Evolutionary conservation across 176 grass and related monocot genomes (phyloP), one percentile per base, ranked within the genome.

Genomic region (Hsuehochloa calcarea): DNA sequence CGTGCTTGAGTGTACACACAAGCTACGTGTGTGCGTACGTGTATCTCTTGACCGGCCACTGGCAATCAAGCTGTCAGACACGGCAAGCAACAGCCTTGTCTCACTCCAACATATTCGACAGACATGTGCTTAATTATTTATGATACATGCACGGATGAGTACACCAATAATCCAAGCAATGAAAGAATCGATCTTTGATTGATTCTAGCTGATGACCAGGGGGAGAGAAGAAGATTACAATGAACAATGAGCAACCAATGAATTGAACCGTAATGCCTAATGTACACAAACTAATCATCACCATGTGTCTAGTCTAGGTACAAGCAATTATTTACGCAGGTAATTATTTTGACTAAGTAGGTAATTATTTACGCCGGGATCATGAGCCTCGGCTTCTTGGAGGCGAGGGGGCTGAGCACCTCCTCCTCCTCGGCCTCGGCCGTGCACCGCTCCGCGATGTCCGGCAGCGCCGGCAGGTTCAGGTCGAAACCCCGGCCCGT

Each of bases 321-420:
- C 80, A n/a, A n/a, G n/a, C n/a, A n/a, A n/a, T n/a, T n/a, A n/a
- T n/a, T n/a, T n/a, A n/a, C n/a, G n/a, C n/a, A n/a, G n/a, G n/a
- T n/a, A n/a, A n/a, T n/a, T n/a, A n/a, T 34, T 34, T 34, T 34
- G 69, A 51, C 29, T 72, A 29, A 27, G 14, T 65, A 51, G 15
- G 29, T 27, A 2, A 34, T 26, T 16, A 5, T 20, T 23, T 10
- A 95, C 2, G 89, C 80, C 40, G 83, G 85, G 68, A 98, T 92
- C 80, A 98, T 63, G 74, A 95, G 44, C 14, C 96, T 82, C 1
- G 96, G 91, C 70, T 98, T 98, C 87, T 98, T 98, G 68, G 89
- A 93, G 8, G 96, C 88, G 9, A 85, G 73, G 0, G 96, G 96
- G 77, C 89, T 95, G 77, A 92, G 89, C 77, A 98, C 93, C 85